Base-by-base conservation (phyloP, 768 basidiomycete species). In the Panellus pusillus region DNA sequence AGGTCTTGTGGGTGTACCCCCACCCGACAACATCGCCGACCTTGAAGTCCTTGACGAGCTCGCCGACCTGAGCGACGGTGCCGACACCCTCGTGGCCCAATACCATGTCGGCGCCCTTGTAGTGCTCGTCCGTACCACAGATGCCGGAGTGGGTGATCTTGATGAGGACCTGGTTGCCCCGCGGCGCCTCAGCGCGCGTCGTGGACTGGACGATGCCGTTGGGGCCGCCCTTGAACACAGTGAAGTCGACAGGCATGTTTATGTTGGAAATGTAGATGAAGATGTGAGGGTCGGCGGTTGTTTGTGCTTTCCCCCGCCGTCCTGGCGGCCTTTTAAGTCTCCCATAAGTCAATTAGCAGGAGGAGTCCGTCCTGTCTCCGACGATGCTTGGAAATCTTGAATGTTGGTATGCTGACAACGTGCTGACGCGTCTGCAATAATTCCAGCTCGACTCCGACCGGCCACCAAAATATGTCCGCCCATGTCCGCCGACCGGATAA, bases 51-150 rank as follows among this genome's bases (percentile, higher is more conserved):
- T 72, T 62, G 18, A 68, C 11, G 1, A 70, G 71, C 0, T 70
- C 45, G 3, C 71, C 72, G 53, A 74, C 20, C 43, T 44, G 43
- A 14, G n/a, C 19, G 43, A 44, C 43, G 5, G 20, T 28, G 43
- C 43, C 43, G 72, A 35, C 32, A 7, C 32, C 32, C 32, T 35
- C 32, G 31, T 72, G 72, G 4, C 71, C 67, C 17, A 74, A 65
- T 7, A 70, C 69, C 56, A 69, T 72, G 42, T 72, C 68, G 14
- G 9, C 37, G 13, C 31, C 3, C 58, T 63, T 68, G 60, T 61
- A 65, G 41, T 71, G 72, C 38, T 61, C 54, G 54, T 74, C 71
- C 0, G 71, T 72, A 47, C 70, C 72, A 18, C 71, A 70, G 18
- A 70, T 6, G 0, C 70, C 69, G 2, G 66, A 70, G 27, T 70